Evolutionary conservation across 148 eudicot species (phyloP).

Genomic region (Chenopodium suecicum): DNA sequence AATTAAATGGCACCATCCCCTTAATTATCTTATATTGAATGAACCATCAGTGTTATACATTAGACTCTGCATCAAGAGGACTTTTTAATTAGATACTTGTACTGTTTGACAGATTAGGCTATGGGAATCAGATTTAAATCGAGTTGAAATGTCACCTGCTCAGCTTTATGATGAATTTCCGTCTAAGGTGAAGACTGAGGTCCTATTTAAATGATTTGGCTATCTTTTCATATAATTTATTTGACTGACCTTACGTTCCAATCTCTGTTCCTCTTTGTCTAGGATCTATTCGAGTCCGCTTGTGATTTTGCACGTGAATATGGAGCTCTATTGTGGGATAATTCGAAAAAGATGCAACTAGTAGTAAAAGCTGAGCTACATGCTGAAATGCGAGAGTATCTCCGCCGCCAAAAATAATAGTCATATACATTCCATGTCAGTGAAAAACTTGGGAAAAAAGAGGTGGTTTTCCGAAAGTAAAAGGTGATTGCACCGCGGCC

Average conservation of each 20-base stretch:
- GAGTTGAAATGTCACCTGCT: conserved; percentile 77
- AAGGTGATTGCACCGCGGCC: background rate
- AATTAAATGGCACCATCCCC: background rate
- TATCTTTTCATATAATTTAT: background rate
- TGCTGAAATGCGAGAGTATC: conserved; percentile 61
- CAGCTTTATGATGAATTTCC: conserved; percentile 78
- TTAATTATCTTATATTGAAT: background rate
- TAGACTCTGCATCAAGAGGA: background rate
- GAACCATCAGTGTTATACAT: background rate
- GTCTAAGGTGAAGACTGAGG: conserved; percentile 48
- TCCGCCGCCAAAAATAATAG: conserved; percentile 48
- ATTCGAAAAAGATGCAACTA: conserved; percentile 65
- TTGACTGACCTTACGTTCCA: background rate
- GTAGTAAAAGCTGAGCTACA: conserved; percentile 69
- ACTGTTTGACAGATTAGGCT: conserved; percentile 64
- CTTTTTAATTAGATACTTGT: conserved; percentile 14
- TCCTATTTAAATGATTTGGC: background rate
- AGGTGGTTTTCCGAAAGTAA: background rate
- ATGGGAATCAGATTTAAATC: conserved; percentile 92
- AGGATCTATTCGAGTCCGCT: conserved; percentile 89
- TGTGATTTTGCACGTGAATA: conserved; percentile 83
- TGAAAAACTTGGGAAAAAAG: background rate
- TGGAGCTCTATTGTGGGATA: conserved; percentile 72
- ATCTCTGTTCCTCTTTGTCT: conserved; percentile 9
- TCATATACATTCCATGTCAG: background rate